Evolutionary conservation across 345 rosid genomes (phyloP).

Genomic region (Sisymbrium irio): DNA sequence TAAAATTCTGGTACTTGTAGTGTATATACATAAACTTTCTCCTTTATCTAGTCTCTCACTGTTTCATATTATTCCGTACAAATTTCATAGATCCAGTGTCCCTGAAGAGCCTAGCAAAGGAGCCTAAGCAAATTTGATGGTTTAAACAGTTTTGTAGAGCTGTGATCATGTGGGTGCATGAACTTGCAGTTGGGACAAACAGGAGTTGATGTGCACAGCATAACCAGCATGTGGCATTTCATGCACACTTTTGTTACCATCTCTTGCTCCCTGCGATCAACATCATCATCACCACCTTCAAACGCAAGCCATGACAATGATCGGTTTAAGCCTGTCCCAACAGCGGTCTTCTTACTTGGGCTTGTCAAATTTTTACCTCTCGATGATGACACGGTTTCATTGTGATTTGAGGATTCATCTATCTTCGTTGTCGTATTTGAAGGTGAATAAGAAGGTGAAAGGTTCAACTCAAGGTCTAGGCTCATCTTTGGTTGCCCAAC

Average conservation of each 20-base stretch:
- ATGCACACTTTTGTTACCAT: conserved; percentile 80
- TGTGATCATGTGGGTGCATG: conserved; percentile 67
- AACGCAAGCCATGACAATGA: conserved; percentile 52
- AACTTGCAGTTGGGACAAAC: conserved; percentile 93
- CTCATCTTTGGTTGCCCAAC: conserved; percentile 42
- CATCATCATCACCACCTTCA: conserved; percentile 37
- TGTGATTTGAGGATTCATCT: conserved; percentile 14
- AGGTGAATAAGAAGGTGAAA: conserved; percentile 45
- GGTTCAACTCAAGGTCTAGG: conserved; percentile 77
- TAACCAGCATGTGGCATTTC: conserved; percentile 82
- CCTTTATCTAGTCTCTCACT: conserved; percentile 17
- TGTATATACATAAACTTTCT: conserved; percentile 29
- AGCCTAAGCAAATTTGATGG: conserved; percentile 49
- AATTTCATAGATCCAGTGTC: not conserved
- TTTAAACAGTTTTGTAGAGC: conserved; percentile 45
- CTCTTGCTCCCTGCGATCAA: conserved; percentile 41
- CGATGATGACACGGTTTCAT: conserved; percentile 11
- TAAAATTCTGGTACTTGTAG: not conserved
- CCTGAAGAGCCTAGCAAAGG: conserved; percentile 42
- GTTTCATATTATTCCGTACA: conserved; percentile 17
- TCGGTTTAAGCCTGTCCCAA: conserved; percentile 22
- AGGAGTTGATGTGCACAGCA: conserved; percentile 70
- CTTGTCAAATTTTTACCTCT: conserved; percentile 23
- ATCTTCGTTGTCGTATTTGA: conserved; percentile 9
- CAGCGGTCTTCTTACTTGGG: conserved; percentile 17